Base-by-base conservation (phyloP, 192 early-diverging fungal species). In the Dimargaris cristalligena region DNA sequence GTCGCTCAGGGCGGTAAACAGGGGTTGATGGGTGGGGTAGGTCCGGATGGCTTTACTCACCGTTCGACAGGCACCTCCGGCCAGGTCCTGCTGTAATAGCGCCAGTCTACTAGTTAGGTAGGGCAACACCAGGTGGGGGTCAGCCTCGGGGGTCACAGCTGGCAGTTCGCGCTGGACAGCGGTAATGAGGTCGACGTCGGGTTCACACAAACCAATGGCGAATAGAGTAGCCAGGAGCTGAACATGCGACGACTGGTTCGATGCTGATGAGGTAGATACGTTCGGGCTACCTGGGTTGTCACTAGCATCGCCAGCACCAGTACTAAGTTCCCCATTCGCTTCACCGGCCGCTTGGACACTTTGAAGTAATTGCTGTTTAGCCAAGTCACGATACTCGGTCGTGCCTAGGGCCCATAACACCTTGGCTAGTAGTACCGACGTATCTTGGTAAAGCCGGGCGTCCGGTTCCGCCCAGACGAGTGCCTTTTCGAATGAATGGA, bases 401-500 rank as follows among this genome's bases (percentile, higher is more conserved):
- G 79, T 80, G 32, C 88, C 90, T 32, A 96, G 67, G 1, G 89
- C 89, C 85, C 89, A 94, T 51, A 97, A 74, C 0, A 93, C 91
- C 67, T 92, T 86, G 51, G 82, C 82, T 56, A 97, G 64, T 49
- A 89, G 60, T 2, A 92, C 74, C 11, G 83, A 73, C 1, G 88
- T 80, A 35, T 82, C 76, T 44, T 83, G 79, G 1, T 78, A 75
- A 60, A 80, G 65, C 22, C 65, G 70, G n/a, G 69, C 60, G 48
- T 63, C 67, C 35, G 67, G 55, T 33, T 72, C 69, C 28, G 76
- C 76, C 20, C 74, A 64, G 45, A 72, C 72, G 60, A 91, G 64
- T 3, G 86, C 84, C 34, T 66, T 52, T 68, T 91, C 88, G 69
- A 94, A 93, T 52, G 76, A 71, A 2, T 61, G 44, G 62, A 97